A percentile compares a stretch with the other conserved stretches of the same genome.
These are phyloP conservation scores for Choricystis sp. DNA, from an alignment of 139 green algal species.

Conservation along the genomic window DNA sequence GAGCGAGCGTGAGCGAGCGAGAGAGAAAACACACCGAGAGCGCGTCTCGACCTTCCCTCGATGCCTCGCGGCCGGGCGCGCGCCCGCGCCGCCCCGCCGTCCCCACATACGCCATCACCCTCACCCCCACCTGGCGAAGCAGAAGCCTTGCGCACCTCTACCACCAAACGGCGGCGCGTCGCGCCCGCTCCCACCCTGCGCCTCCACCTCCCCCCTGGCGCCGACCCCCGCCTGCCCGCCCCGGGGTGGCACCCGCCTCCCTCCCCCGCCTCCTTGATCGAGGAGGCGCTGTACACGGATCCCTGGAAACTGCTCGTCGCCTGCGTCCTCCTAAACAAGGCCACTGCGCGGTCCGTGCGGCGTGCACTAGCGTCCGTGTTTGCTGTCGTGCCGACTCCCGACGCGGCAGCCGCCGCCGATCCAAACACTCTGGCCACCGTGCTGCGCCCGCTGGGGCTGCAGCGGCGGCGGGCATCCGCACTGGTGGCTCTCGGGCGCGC, in stretches of 20 bases:
- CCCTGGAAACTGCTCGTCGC: constrained; percentile 83
- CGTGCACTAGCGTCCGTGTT: constrained; percentile 71
- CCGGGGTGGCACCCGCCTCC: constrained; percentile 43
- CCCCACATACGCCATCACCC: too few relatives aligned
- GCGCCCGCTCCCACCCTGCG: too few relatives aligned
- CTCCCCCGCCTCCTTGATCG: constrained; percentile 54
- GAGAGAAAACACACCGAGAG: too few relatives aligned
- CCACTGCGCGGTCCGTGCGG: constrained; percentile 41
- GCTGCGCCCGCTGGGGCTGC: constrained; percentile 67
- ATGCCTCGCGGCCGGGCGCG: too few relatives aligned
- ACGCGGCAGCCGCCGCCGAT: constrained; percentile 26
- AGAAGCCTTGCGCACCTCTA: too few relatives aligned
- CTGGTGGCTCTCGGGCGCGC: constrained; percentile 63
- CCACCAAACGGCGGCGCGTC: too few relatives aligned
- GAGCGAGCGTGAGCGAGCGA: too few relatives aligned
- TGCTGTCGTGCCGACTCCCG: constrained; percentile 39
- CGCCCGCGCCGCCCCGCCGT: too few relatives aligned
- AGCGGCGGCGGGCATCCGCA: constrained; percentile 44
- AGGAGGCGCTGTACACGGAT: constrained; percentile 72
- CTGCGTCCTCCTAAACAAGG: constrained; percentile 87
- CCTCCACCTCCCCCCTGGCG: not conserved
- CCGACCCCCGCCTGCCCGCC: constrained; percentile 14
- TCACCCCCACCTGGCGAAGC: too few relatives aligned
- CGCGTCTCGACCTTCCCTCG: too few relatives aligned
- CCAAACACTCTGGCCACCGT: constrained; percentile 26